phyloP scores from a whole-genome alignment of 495 filamentous ascomycete genomes.

The Jackrogersella minutella region DNA sequence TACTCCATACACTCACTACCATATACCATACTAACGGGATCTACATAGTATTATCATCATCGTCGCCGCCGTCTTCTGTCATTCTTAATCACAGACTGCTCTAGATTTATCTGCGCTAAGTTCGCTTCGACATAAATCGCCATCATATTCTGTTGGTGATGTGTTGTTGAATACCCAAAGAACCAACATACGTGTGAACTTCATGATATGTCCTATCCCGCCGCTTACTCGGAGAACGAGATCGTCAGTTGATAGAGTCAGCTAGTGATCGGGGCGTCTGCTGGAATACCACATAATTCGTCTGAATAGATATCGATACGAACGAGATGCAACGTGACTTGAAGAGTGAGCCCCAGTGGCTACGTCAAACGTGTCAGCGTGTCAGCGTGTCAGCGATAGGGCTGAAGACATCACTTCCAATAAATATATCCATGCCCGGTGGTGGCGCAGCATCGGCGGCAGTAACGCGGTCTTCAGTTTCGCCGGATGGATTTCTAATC shows the following conservation, averaged over 20 bases:
- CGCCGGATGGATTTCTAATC: neutral
- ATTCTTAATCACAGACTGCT: neutral
- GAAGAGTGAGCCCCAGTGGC: conserved; percentile 7
- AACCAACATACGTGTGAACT: neutral
- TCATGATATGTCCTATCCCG: neutral
- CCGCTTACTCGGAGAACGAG: neutral
- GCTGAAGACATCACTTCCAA: conserved; percentile 3
- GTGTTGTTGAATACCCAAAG: neutral
- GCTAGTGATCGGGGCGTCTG: neutral
- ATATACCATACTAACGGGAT: no score
- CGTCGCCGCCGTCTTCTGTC: neutral
- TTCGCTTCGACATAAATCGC: neutral
- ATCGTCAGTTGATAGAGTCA: conserved; percentile 10
- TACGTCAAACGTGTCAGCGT: conserved; percentile 12
- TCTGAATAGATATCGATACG: conserved; percentile 15
- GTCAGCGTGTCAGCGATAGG: conserved; percentile 22
- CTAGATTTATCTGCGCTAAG: neutral
- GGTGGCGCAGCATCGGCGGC: conserved; percentile 9
- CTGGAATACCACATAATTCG: neutral
- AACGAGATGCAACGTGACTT: conserved; percentile 29
- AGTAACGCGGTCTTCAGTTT: neutral
- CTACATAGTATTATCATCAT: neutral
- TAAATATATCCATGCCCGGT: neutral
- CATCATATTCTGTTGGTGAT: neutral
- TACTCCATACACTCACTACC: neutral